These are phyloP conservation scores for Phanerodontia chrysosporium DNA, from an alignment of 768 basidiomycete species.

Conservation along the genomic window DNA sequence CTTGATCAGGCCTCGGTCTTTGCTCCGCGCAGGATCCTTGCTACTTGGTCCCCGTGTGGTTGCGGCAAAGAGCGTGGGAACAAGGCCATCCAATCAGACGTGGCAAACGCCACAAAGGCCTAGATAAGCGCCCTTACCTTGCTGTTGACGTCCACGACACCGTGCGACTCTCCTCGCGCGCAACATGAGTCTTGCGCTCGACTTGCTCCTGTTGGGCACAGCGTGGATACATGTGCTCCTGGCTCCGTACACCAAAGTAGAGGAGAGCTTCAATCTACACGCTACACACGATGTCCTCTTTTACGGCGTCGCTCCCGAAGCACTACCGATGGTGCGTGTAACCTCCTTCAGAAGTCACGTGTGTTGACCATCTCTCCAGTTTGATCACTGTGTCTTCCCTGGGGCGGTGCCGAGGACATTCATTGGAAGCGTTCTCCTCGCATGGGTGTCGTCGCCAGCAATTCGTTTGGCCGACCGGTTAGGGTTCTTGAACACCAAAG, in stretches of 20 bases:
- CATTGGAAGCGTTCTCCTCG: slow-evolving; percentile 68
- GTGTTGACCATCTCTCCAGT: slow-evolving; percentile 41
- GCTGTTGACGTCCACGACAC: neutral
- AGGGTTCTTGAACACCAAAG: slow-evolving; percentile 48
- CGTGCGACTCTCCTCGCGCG: neutral
- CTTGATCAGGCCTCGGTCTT: too few relatives aligned
- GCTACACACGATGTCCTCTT: slow-evolving; percentile 83
- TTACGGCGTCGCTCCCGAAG: slow-evolving; percentile 51
- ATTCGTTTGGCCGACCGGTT: slow-evolving; percentile 37
- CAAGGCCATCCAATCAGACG: neutral
- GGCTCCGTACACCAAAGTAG: slow-evolving; percentile 92
- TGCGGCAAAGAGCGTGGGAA: slow-evolving; percentile 9
- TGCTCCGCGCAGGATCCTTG: too few relatives aligned
- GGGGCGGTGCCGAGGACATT: slow-evolving; percentile 91
- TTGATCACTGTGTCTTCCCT: slow-evolving; percentile 85
- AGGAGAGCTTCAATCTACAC: slow-evolving; percentile 95
- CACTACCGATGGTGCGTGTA: slow-evolving; percentile 46
- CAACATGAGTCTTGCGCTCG: slow-evolving; percentile 38
- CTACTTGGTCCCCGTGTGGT: too few relatives aligned
- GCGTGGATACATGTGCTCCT: slow-evolving; percentile 68
- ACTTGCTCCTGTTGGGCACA: slow-evolving; percentile 45
- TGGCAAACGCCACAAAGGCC: neutral
- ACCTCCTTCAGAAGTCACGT: neutral
- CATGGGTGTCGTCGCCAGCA: slow-evolving; percentile 49
- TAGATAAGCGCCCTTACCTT: neutral